A percentile compares a stretch with the other conserved stretches of the same genome.
Conservation (phyloP, 225 moss, liverwort and hornwort genomes). For the Pseudisothecium myosuroides region DNA sequence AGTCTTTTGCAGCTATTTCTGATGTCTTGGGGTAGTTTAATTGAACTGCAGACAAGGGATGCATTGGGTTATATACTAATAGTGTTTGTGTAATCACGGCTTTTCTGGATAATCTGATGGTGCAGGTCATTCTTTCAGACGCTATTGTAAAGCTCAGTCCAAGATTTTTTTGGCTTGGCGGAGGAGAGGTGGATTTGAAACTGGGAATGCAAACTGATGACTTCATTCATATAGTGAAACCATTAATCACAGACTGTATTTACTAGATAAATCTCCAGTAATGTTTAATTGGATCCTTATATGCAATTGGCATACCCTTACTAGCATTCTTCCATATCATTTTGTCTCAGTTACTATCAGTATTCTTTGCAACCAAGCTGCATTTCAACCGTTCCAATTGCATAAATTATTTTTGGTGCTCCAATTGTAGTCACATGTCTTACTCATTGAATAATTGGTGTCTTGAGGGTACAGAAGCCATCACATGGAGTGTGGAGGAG, state of each 20-base stretch:
- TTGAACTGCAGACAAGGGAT: neutral
- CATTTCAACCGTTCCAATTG: neutral
- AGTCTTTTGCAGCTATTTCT: neutral
- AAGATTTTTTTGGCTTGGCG: slow-evolving; percentile 84
- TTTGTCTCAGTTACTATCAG: neutral
- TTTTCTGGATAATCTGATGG: neutral
- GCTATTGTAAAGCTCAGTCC: slow-evolving; percentile 58
- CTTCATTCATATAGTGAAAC: slow-evolving; percentile 56
- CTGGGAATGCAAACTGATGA: slow-evolving; percentile 59
- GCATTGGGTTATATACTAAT: neutral
- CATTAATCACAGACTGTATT: slow-evolving; percentile 65
- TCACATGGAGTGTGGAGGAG: neutral
- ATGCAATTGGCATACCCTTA: neutral
- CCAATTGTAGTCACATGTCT: neutral
- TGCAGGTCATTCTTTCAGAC: slow-evolving; percentile 90
- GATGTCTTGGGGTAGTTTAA: neutral
- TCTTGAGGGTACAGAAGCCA: neutral
- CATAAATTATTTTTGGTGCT: neutral
- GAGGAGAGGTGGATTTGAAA: slow-evolving; percentile 88
- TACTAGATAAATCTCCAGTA: slow-evolving; percentile 9
- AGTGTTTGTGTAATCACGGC: neutral
- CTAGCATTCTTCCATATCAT: neutral
- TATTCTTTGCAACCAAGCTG: neutral
- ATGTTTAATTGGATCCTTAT: neutral
- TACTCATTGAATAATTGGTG: neutral